Percentiles rank a stretch among this genome's conserved stretches.
These are phyloP conservation scores for Fraxinus latifolia DNA, from an alignment of 305 asterid species.

Conservation along the genomic window DNA sequence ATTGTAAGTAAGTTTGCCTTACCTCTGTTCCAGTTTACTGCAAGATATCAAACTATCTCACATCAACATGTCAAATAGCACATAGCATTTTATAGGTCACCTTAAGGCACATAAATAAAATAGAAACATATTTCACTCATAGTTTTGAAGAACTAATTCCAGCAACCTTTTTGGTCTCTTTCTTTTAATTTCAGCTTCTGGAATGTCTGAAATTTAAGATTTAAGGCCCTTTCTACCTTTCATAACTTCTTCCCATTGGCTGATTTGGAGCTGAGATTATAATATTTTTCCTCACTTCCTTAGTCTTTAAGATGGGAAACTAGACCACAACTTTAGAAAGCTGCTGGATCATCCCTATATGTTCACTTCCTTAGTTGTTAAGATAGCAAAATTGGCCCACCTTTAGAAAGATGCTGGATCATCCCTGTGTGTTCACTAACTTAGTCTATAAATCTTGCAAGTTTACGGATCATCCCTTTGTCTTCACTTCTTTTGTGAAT, in stretches of 20 bases:
- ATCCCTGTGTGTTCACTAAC: background rate
- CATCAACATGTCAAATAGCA: background rate
- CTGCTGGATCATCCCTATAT: background rate
- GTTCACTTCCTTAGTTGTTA: background rate
- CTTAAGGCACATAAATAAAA: background rate
- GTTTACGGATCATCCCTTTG: background rate
- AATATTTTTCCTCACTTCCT: background rate
- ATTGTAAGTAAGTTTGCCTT: background rate
- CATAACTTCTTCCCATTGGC: background rate
- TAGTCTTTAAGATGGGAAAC: background rate
- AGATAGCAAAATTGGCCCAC: background rate
- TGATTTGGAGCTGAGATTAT: background rate
- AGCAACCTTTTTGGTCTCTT: background rate
- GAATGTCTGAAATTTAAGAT: background rate
- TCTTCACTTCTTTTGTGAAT: background rate
- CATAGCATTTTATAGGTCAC: background rate
- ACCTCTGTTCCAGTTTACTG: background rate
- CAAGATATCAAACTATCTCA: background rate
- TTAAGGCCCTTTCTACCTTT: background rate
- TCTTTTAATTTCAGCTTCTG: background rate
- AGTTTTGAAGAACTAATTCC: background rate
- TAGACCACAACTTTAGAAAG: background rate
- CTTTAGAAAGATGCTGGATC: too few relatives aligned
- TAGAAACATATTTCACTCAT: background rate
- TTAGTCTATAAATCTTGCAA: background rate